A percentile compares a stretch with the other conserved stretches of the same genome.
These are phyloP conservation scores for Kodamaea ohmeri DNA, from an alignment of 1,139 yeast species.

Conservation along the genomic window DNA sequence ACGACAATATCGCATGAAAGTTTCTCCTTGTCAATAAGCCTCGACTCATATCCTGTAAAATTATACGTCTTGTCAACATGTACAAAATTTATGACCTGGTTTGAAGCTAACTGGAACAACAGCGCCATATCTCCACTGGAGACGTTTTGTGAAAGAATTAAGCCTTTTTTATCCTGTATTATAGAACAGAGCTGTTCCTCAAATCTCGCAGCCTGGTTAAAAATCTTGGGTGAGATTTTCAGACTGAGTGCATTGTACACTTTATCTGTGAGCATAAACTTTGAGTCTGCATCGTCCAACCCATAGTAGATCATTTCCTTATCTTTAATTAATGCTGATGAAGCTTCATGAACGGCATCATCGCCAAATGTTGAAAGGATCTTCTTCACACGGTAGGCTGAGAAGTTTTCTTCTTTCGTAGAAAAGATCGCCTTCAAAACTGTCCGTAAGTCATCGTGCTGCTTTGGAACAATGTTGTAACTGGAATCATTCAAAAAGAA, in stretches of 20 bases:
- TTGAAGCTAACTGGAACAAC: conserved; percentile 46
- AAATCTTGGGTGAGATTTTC: conserved; percentile 39
- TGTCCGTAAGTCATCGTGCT: conserved; percentile 35
- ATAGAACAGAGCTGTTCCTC: conserved; percentile 38
- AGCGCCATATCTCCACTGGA: conserved; percentile 58
- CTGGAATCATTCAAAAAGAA: conserved; percentile 31
- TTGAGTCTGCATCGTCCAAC: conserved; percentile 41
- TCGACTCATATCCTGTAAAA: conserved; percentile 57
- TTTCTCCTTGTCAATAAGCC: conserved; percentile 58
- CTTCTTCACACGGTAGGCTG: conserved; percentile 40
- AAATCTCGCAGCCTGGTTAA: conserved; percentile 47
- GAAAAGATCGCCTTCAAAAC: conserved; percentile 59
- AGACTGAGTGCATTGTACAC: conserved; percentile 42
- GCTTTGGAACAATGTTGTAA: conserved; percentile 19
- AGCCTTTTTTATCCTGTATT: conserved; percentile 44
- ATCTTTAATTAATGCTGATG: conserved; percentile 50
- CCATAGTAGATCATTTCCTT: conserved; percentile 53
- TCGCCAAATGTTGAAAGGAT: conserved; percentile 46
- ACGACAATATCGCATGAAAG: conserved; percentile 62
- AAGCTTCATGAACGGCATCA: conserved; percentile 46
- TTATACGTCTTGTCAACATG: conserved; percentile 54
- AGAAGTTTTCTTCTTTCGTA: conserved; percentile 48
- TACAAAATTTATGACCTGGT: conserved; percentile 35
- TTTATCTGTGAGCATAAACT: conserved; percentile 59
- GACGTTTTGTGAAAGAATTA: conserved; percentile 57